These are phyloP conservation scores for Cajanus cajan DNA, from an alignment of 306 rosid genomes.

Conservation along the genomic window DNA sequence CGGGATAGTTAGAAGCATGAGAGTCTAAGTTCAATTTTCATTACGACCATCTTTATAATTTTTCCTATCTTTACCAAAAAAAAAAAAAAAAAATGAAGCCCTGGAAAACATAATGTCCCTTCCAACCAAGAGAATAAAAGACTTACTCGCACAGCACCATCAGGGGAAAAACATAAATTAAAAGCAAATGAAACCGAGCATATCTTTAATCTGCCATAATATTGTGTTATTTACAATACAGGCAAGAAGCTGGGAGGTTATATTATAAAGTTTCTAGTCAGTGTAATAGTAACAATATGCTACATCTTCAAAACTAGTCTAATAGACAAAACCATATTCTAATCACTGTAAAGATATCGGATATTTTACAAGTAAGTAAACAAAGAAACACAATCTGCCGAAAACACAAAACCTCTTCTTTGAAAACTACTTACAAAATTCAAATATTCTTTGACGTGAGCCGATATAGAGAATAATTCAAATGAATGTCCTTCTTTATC, in stretches of 20 bases:
- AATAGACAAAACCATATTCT: constrained; percentile 24
- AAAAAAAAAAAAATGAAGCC: no score
- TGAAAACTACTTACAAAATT: constrained; percentile 40
- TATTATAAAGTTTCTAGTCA: constrained; percentile 22
- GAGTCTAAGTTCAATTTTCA: no score
- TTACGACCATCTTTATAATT: no score
- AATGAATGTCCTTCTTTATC: constrained; percentile 30
- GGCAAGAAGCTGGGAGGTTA: constrained; percentile 30
- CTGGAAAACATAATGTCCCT: neutral
- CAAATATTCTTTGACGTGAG: neutral
- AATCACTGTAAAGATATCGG: constrained; percentile 20
- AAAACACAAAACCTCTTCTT: constrained; percentile 28
- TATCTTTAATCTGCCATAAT: constrained; percentile 16
- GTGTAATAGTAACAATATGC: constrained; percentile 8
- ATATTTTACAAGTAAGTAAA: constrained; percentile 30
- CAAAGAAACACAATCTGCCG: constrained; percentile 9
- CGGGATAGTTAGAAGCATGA: no score
- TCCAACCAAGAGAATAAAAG: neutral
- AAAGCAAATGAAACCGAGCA: constrained; percentile 9
- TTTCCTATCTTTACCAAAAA: no score
- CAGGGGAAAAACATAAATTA: neutral
- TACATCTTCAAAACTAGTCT: constrained; percentile 30
- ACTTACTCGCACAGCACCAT: neutral
- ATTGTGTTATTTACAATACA: constrained; percentile 30
- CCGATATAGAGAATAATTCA: constrained; percentile 18